Evolutionary conservation across 345 rosid species (phyloP).

Genomic region (Pugionium cornutum): DNA sequence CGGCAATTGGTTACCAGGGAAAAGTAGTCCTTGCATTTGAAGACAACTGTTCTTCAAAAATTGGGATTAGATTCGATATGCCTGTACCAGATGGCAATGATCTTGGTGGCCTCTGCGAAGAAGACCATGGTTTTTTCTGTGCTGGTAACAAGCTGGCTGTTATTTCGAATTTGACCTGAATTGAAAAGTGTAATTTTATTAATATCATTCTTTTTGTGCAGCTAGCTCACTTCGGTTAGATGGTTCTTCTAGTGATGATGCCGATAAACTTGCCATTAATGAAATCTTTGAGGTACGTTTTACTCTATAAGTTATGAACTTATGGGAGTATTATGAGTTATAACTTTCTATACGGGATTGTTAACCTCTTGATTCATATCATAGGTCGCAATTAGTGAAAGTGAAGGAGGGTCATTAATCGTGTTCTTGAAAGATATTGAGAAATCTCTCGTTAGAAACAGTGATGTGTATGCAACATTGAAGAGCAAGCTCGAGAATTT

Average conservation of each 20-base stretch:
- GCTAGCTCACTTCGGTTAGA: conserved; percentile 86
- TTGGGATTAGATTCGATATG: conserved; percentile 94
- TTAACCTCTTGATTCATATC: conserved; percentile 7
- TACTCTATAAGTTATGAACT: conserved; percentile 1
- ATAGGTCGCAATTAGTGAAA: conserved; percentile 70
- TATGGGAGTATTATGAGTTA: neutral
- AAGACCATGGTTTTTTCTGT: conserved; percentile 90
- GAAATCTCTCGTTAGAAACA: conserved; percentile 69
- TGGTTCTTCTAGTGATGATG: conserved; percentile 73
- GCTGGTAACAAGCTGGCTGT: conserved; percentile 50
- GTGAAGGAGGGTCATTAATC: conserved; percentile 68
- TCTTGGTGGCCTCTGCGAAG: conserved; percentile 94
- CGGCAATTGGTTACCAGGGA: conserved; percentile 73
- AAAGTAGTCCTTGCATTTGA: conserved; percentile 90
- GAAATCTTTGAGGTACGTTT: conserved; percentile 81
- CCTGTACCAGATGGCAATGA: conserved; percentile 83
- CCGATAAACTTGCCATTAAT: conserved; percentile 75
- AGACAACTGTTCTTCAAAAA: conserved; percentile 79
- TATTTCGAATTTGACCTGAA: neutral
- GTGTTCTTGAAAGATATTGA: conserved; percentile 87
- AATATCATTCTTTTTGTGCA: conserved; percentile 37
- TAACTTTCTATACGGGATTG: no score
- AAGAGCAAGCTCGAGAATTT: conserved; percentile 76
- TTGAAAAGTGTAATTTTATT: conserved; percentile 9
- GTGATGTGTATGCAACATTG: conserved; percentile 59